Evolutionary conservation across 768 basidiomycete species (phyloP).

Genomic region (Phanerochaete carnosa): DNA sequence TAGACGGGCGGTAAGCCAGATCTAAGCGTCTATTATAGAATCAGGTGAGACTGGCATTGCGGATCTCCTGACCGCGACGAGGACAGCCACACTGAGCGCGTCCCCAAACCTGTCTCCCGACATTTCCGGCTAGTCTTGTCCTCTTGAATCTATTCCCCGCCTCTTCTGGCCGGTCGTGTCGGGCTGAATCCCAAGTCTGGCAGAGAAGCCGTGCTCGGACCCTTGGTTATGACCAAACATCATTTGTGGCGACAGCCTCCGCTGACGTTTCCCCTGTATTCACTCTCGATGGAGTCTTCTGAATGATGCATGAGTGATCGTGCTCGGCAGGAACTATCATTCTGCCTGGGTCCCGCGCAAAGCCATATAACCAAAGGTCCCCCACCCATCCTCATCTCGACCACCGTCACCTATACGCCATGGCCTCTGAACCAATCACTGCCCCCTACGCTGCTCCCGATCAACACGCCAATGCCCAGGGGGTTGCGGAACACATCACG

Average conservation of each 20-base stretch:
- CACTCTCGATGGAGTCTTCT: background rate
- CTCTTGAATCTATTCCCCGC: background rate
- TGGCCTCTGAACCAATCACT: background rate
- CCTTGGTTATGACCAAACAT: background rate
- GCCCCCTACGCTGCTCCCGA: conserved; percentile 6
- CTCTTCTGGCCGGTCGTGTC: background rate
- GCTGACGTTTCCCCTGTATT: background rate
- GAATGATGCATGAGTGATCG: background rate
- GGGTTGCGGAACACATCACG: conserved; percentile 11
- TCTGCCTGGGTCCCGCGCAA: background rate
- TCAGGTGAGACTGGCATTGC: background rate
- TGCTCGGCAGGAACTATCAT: conserved; percentile 2
- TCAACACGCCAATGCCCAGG: conserved; percentile 15
- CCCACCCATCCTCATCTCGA: background rate
- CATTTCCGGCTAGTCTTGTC: no score
- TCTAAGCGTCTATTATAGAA: background rate
- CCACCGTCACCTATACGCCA: background rate
- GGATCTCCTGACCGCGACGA: background rate
- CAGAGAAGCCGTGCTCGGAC: background rate
- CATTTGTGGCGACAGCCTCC: background rate
- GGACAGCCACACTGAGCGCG: background rate
- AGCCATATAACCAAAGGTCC: background rate
- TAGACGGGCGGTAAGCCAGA: background rate
- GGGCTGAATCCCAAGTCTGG: background rate
- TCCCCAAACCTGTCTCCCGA: background rate